Evolutionary conservation across 345 rosid genomes (phyloP).

Genomic region (Syzygium grande): DNA sequence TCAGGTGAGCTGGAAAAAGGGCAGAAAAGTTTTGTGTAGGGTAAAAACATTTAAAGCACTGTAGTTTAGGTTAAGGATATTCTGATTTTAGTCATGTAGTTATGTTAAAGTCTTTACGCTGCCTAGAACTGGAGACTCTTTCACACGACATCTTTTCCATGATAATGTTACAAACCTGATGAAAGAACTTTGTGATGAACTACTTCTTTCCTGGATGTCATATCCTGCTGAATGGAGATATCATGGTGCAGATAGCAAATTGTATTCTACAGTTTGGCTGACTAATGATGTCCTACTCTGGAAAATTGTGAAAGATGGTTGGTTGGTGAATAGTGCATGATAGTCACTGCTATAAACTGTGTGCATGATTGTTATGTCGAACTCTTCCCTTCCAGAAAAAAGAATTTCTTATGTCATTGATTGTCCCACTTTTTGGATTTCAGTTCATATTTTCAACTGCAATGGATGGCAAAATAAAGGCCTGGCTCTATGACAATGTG

Average conservation of each 20-base stretch:
- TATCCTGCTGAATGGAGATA: not conserved
- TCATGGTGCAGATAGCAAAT: not conserved
- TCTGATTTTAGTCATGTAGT: not conserved
- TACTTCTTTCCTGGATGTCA: not conserved
- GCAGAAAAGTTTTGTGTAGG: not conserved
- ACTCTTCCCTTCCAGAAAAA: not conserved
- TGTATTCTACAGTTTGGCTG: not conserved
- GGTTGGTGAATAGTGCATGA: not conserved
- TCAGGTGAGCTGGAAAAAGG: slow-evolving; percentile 9
- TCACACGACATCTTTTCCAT: not conserved
- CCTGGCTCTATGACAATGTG: slow-evolving; percentile 74
- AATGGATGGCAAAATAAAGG: slow-evolving; percentile 84
- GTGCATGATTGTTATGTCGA: not conserved
- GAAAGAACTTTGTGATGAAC: not conserved
- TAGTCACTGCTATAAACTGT: not conserved
- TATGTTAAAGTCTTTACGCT: not conserved
- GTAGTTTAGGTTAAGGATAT: not conserved
- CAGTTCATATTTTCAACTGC: slow-evolving; percentile 94
- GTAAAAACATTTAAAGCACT: not conserved
- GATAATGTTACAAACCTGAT: not conserved
- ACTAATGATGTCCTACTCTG: not conserved
- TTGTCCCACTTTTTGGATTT: not conserved
- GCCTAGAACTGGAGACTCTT: not conserved
- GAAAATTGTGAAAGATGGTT: not conserved
- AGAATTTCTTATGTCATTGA: not conserved